Base-by-base conservation (phyloP, 2,329 filamentous ascomycete genomes). In the Colletotrichum lini region DNA sequence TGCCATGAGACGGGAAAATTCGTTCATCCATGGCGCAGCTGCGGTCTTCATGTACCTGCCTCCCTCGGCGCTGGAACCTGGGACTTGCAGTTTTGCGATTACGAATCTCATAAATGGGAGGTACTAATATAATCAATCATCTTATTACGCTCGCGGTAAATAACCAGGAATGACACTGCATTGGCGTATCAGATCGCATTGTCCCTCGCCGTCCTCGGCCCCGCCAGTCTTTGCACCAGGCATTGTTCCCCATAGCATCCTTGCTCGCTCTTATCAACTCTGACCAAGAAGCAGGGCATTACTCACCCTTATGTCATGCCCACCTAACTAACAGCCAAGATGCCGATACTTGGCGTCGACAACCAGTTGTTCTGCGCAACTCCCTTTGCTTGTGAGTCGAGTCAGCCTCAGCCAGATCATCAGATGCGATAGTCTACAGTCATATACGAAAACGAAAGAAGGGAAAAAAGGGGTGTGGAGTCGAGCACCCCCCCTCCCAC, bases 141-240 rank as follows among this genome's bases (percentile, higher is more conserved):
- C 56, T 30, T 67, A 62, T 53, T 62, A 45, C 57, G 38, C 35
- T 30, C 49, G 35, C 50, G 64, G 64, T 71, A 52, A 57, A 71
- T 71, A 64, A 62, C n/a, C 23, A 53, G 44, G 21, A 62, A 35
- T 56, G 53, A 60, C 54, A 45, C 66, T 16, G 64, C 64, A 70
- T 62, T 62, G 42, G 38, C 44, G 63, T 53, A 21, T 65, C 64
- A 58, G 49, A 67, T 52, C 57, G 60, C 57, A 67, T 61, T 64
- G 62, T 71, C 68, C 15, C 44, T 16, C 16, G 21, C 63, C 44
- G 63, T 35, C 45, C 53, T 59, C 42, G 42, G 63, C 26, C 62
- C n/a, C 35, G 30, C 47, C 63, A 35, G 38, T 7, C 52, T 35
- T 35, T 12, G 12, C 38, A 30, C 21, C 35, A 38, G 15, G 16